Base-by-base conservation (phyloP, 2,329 filamentous ascomycete species). In the Ilyonectria destructans region DNA sequence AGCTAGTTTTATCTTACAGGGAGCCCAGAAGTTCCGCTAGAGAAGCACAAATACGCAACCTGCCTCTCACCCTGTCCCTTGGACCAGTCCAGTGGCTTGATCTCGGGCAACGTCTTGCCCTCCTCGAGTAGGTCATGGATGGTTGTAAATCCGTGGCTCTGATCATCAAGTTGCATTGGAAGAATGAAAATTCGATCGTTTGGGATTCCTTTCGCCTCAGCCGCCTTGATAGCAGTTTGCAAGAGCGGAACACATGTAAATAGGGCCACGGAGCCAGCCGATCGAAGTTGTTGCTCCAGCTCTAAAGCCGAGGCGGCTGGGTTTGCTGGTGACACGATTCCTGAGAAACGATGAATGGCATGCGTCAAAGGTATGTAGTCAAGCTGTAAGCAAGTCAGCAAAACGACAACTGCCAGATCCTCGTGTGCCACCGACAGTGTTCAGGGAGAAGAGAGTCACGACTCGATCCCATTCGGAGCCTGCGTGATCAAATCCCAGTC, bases 361-460 rank as follows among this genome's bases (percentile, higher is more conserved):
- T 51, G n/a, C 3, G 48, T 51, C 15, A 51, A 29, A 6, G 26
- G 26, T 7, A 19, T 17, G 26, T 31, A 51, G 48, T 51, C 26
- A 51, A 51, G 9, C 26, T 31, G 37, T 13, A n/a, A 40, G 10
- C 5, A 31, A 31, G 15, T 17, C 2, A 26, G 23, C 13, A 17
- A 40, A 40, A 40, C n/a, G n/a, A n/a, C n/a, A 40, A 17, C 12
- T 7, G 13, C 8, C 17, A 2, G 6, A 7, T 88, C 37, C 13
- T 17, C 3, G n/a, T n/a, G 2, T 10, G 7, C 17, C 26, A n/a
- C 59, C 23, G 13, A 62, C 49, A 13, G 49, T 62, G 19, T 62
- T 62, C n/a, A 62, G 29, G 10, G 59, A 55, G 35, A 55, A 62
- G 29, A 55, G 45, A 12, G 26, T 19, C 2, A 46, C 59, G 4